Evolutionary conservation across 345 rosid genomes (phyloP), one percentile per base, ranked within the genome.

Genomic region (Citrus reticulata): DNA sequence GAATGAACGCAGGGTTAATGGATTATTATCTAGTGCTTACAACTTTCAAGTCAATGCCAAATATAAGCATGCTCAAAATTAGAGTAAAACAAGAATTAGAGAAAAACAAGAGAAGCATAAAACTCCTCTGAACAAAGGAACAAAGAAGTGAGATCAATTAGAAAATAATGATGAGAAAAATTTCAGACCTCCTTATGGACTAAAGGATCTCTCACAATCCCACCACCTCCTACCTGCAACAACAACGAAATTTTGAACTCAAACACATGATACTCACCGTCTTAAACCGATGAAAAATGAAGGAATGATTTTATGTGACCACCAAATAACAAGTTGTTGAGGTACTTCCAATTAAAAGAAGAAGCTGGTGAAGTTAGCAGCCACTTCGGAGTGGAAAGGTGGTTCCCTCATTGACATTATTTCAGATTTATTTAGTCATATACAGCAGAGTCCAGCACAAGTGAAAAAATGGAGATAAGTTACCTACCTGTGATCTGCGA

Each of bases 141-240:
- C 2, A 49, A 49, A 70, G 22, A 25, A 42, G 32, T 16, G 16
- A 16, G 22, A 51, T 76, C 27, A 55, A 35, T 22, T 32, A 34
- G 4, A 11, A 11, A 16, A 27, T 1, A 62, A 30, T 9, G 5
- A 7, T 46, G 8, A 25, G 60, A 69, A 79, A 73, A 32, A 35
- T 20, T 54, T 62, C 87, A 65, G 80, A 94, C 98, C 95, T 93
- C 98, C 72, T 94, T 87, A 76, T 92, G 99, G 68, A 96, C 97
- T 68, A 83, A 85, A 2, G 97, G 94, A 89, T 96, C 98, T 87
- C 91, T 90, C 68, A 96, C 97, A 75, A 96, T 93, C 76, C 99
- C 98, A n/a, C 99, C 98, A 10, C 85, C 84, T 81, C 98, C 98
- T 0, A 96, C 97, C 99, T 96, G 88, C 72, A 81, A 70, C 42